phyloP scores from a whole-genome alignment of 2,329 filamentous ascomycete species.

The Sclerotinia sclerotiorum region DNA sequence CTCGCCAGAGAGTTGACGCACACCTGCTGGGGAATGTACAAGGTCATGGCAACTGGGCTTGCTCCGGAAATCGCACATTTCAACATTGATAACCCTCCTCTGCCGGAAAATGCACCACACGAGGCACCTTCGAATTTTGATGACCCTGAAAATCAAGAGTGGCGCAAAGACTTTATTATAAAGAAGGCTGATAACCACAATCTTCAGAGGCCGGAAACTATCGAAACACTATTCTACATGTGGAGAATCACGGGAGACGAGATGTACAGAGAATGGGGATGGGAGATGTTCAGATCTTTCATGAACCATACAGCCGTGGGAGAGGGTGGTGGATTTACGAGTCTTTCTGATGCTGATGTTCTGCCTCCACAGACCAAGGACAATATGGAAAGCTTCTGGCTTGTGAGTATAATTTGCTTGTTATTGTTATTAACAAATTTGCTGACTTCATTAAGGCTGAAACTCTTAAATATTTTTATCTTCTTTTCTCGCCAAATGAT shows the following conservation, averaged over 20 bases:
- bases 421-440: neutral
- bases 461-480: slow-evolving; percentile 96
- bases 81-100: slow-evolving; percentile 67
- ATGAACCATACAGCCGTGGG: slow-evolving; percentile 78
- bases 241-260: slow-evolving; percentile 93
- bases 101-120: slow-evolving; percentile 57
- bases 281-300: slow-evolving; percentile 97
- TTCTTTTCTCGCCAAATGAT: slow-evolving; percentile 83
- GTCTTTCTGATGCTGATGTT: slow-evolving; percentile 69
- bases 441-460: slow-evolving; percentile 64
- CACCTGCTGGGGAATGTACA: slow-evolving; percentile 98
- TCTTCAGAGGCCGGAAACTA: slow-evolving; percentile 89
- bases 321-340: slow-evolving; percentile 79
- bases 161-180: slow-evolving; percentile 77
- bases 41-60: slow-evolving; percentile 83
- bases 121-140: slow-evolving; percentile 51
- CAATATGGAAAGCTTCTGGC: slow-evolving; percentile 99
- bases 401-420: slow-evolving; percentile 56
- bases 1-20: slow-evolving; percentile 90
- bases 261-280: slow-evolving; percentile 92
- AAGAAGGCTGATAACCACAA: slow-evolving; percentile 87
- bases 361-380: slow-evolving; percentile 71
- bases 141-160: slow-evolving; percentile 55
- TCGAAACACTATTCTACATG: slow-evolving; percentile 98
- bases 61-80: slow-evolving; percentile 95